These are phyloP conservation scores for Rhodotorula kratochvilovae DNA, from an alignment of 768 basidiomycete genomes.

Conservation along the genomic window DNA sequence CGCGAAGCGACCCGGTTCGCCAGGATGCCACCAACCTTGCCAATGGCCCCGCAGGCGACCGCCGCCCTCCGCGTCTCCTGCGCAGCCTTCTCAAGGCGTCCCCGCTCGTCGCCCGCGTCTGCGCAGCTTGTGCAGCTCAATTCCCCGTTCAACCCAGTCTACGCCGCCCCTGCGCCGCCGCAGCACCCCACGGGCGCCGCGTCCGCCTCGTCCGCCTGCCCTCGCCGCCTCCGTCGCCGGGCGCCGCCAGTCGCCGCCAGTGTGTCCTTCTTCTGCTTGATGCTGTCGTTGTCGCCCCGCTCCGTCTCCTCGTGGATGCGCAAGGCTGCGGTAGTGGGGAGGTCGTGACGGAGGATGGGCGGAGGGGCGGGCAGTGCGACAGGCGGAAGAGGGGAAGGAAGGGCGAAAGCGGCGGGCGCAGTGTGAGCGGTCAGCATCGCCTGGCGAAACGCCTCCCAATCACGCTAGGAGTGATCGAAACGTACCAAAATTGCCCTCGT, in stretches of 20 bases:
- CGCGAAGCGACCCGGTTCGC: too few relatives aligned
- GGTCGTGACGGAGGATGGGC: background rate
- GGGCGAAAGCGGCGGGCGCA: background rate
- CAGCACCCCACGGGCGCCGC: background rate
- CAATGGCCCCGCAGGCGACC: too few relatives aligned
- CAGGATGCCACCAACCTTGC: too few relatives aligned
- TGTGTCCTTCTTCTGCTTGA: conserved; percentile 56
- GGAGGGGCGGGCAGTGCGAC: background rate
- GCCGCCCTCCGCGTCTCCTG: too few relatives aligned
- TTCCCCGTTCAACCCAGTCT: background rate
- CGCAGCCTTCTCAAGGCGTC: too few relatives aligned
- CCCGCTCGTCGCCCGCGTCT: too few relatives aligned
- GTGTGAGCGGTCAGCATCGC: background rate
- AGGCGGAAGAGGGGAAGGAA: background rate
- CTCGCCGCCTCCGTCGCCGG: conserved; percentile 2
- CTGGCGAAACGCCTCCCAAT: background rate
- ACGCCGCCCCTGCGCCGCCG: background rate
- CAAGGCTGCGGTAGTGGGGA: conserved; percentile 6
- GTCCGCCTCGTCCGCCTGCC: background rate
- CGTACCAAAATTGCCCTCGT: conserved; percentile 43
- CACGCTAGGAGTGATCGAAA: background rate
- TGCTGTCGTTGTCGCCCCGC: conserved; percentile 73
- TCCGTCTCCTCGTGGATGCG: conserved; percentile 67
- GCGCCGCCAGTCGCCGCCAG: background rate
- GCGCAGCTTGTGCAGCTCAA: background rate